These are phyloP conservation scores for Podila epicladia DNA, from an alignment of 192 early-diverging fungal species.

Conservation along the genomic window DNA sequence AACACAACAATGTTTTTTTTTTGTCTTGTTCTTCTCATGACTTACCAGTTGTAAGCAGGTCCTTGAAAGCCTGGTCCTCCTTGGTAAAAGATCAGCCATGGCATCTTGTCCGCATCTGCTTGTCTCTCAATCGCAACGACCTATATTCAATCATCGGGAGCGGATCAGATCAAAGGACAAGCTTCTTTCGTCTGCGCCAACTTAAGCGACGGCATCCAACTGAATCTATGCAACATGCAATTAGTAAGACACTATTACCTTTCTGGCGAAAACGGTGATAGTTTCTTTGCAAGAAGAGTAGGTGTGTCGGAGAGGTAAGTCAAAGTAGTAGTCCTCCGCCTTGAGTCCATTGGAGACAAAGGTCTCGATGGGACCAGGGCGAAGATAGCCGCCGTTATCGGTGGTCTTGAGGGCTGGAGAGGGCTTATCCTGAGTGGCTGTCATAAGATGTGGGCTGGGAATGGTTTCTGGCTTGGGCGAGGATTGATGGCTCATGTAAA, in stretches of 20 bases:
- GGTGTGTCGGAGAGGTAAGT: constrained; percentile 38
- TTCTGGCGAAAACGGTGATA: constrained; percentile 42
- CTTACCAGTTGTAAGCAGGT: constrained; percentile 45
- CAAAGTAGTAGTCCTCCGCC: constrained; percentile 50
- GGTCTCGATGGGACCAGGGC: constrained; percentile 41
- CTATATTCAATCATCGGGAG: background rate
- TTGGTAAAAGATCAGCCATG: constrained; percentile 49
- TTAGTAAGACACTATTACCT: background rate
- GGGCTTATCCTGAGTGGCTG: background rate
- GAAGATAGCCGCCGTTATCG: constrained; percentile 19
- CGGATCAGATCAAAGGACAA: background rate
- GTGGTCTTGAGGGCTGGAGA: background rate
- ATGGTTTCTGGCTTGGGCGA: background rate
- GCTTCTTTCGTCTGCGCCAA: background rate
- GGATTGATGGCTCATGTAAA: constrained; percentile 1
- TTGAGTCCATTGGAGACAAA: constrained; percentile 42
- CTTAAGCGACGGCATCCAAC: background rate
- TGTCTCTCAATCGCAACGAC: constrained; percentile 40
- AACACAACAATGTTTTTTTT: too few species aligned
- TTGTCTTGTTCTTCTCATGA: too few species aligned
- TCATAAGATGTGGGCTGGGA: background rate
- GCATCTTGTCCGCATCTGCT: constrained; percentile 38
- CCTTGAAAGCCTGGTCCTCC: constrained; percentile 45
- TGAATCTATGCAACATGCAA: background rate
- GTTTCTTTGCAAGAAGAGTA: constrained; percentile 30